Base-by-base conservation (phyloP, 768 basidiomycete genomes). In the Suillus decipiens region DNA sequence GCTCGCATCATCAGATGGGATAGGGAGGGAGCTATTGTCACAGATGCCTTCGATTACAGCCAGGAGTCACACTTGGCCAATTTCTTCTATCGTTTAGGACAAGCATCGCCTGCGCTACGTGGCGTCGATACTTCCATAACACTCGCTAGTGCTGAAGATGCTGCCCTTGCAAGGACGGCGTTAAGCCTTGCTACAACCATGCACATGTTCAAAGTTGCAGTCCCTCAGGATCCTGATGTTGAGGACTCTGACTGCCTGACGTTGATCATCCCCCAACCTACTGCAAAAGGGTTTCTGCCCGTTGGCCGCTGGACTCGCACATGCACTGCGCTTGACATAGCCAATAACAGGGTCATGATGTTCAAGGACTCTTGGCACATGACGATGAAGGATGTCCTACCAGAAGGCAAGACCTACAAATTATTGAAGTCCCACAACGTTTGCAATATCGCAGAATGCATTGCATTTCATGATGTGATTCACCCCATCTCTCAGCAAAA, bases 61-160 rank as follows among this genome's bases (percentile, higher is more conserved):
- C 24, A 61, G 4, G 9, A 67, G 3, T 58, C 71, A 7, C 24
- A 53, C 5, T 19, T 62, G 1, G 45, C 62, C 19, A 53, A 65
- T 10, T 78, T 76, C 66, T 66, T 77, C 41, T 67, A 61, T 61
- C 64, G 66, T 31, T 77, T 68, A 64, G 61, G 63, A 11, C 68
- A 62, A 41, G 63, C 68, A 43, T 50, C 60, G 34, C 50, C 19
- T 45, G 39, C 37, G 0, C 53, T 63, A 31, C 64, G 68, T 7
- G 76, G 75, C 4, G 45, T 57, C 15, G 76, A 79, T 56, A 37
- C 63, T 1, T 73, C 75, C 1, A 70, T 75, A 31, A 47, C 45
- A 3, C 45, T n/a, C 5, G 22, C 53, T 61, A 34, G 41, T 2
- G 43, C 34, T 9, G 24, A 28, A 17, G 51, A 61, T 9, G 63